Base-by-base conservation (phyloP, 2,329 filamentous ascomycete genomes). In the Exophiala oligosperma region DNA sequence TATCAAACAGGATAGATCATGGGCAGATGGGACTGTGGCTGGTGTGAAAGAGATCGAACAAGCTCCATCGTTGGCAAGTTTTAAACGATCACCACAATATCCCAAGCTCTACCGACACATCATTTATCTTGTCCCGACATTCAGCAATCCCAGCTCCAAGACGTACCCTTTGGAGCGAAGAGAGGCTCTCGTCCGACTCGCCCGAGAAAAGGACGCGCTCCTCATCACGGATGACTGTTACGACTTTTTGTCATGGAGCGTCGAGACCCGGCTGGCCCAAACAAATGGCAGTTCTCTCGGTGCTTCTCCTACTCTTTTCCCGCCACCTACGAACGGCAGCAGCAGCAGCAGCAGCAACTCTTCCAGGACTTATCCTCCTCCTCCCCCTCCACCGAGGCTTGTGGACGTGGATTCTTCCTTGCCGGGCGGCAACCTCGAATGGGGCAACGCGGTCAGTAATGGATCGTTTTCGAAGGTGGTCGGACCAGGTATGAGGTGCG, bases 161-260 rank as follows among this genome's bases (percentile, higher is more conserved):
- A 91, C 87, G 3, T 90, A 91, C 84, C 83, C 84, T 21, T 72
- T 90, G 2, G 68, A 73, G 28, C 80, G 86, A n/a, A 81, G 91
- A 5, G 72, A 83, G 57, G 78, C 77, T 46, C 48, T 97, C 2
- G 85, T 97, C 23, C 76, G 78, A 14, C 74, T 96, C 4, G 92
- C 92, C 0, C 82, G 92, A 55, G 79, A 85, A 55, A 84, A 88
- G 70, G 86, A 97, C 70, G 90, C 90, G 3, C 81, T 97, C n/a
- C 74, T 97, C 56, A 80, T 96, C 29, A 84, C 84, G 51, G 93
- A 97, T 75, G 93, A 97, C 71, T 91, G 97, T 9, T 97, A 97
- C 70, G 93, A 97, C 23, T 53, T 55, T 29, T 26, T 49, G 52
- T 55, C 52, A 32, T 48, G 52, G 43, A 4, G 79, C 94, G 8